Percentiles rank a stretch among this genome's conserved stretches.
These are phyloP conservation scores for Liquidambar formosana DNA, from an alignment of 164 flowering plant genomes.

Conservation along the genomic window DNA sequence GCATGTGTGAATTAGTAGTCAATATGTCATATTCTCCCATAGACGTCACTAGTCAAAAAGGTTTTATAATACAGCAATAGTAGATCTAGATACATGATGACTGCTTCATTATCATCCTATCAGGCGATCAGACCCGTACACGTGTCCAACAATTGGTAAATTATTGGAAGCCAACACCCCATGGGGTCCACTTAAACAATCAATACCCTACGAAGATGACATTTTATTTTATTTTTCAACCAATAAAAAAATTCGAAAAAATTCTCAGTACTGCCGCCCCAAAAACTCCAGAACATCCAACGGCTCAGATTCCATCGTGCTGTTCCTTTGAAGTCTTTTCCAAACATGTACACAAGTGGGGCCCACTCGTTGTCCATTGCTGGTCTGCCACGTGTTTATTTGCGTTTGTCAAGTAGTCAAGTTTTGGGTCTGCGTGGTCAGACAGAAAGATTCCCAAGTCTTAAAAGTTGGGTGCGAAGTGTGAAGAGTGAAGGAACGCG, in stretches of 20 bases:
- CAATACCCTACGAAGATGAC: too few relatives aligned
- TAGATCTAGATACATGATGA: too few relatives aligned
- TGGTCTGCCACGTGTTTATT: neutral
- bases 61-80: too few relatives aligned
- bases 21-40: too few relatives aligned
- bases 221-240: too few relatives aligned
- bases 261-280: slow-evolving; percentile 1
- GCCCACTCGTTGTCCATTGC: neutral
- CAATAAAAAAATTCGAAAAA: too few relatives aligned
- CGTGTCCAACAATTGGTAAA: slow-evolving; percentile 12
- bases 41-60: too few relatives aligned
- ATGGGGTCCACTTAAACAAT: too few relatives aligned
- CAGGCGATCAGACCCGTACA: slow-evolving; percentile 11
- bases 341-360: neutral
- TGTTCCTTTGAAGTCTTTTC: neutral
- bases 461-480: slow-evolving; percentile 7
- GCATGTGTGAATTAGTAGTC: too few relatives aligned
- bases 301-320: neutral
- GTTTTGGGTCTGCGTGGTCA: neutral
- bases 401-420: neutral
- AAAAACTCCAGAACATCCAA: slow-evolving; percentile 4
- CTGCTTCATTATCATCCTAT: too few relatives aligned
- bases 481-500: neutral
- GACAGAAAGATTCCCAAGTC: neutral
- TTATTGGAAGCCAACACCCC: slow-evolving; percentile 6